These are phyloP conservation scores for Cercospora citrullina DNA, from an alignment of 2,329 filamentous ascomycete genomes.

Conservation along the genomic window DNA sequence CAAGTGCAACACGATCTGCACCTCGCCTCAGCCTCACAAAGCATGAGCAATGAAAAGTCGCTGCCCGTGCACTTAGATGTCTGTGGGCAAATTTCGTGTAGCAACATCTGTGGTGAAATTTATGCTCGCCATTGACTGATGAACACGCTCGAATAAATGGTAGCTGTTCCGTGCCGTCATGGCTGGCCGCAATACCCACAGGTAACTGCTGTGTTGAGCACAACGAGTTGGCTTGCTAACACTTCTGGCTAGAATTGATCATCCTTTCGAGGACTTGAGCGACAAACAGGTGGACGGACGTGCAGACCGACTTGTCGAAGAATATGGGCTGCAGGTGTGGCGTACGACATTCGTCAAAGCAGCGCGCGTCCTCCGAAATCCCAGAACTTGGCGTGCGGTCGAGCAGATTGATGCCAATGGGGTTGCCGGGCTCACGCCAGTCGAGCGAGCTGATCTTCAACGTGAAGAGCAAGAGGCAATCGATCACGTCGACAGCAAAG, in stretches of 20 bases:
- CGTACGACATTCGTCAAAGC: slow-evolving; percentile 17
- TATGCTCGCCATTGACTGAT: background rate
- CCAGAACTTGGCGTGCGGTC: slow-evolving; percentile 31
- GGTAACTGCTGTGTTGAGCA: background rate
- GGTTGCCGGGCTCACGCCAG: slow-evolving; percentile 23
- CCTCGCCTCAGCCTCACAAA: slow-evolving; percentile 1
- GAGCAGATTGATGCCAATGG: slow-evolving; percentile 30
- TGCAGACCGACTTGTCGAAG: background rate
- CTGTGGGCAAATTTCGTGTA: background rate
- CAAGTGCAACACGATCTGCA: background rate
- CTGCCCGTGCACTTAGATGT: background rate
- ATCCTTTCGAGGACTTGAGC: slow-evolving; percentile 4
- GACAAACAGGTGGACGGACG: background rate
- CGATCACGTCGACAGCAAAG: slow-evolving; percentile 2
- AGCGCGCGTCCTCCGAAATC: slow-evolving; percentile 32
- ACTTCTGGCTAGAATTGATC: slow-evolving; percentile 1
- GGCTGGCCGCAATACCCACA: background rate
- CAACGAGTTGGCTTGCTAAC: background rate
- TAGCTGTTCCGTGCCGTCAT: background rate
- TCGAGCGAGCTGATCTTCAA: slow-evolving; percentile 2
- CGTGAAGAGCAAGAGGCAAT: slow-evolving; percentile 3
- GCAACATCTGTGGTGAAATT: background rate
- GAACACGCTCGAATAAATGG: background rate
- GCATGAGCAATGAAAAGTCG: background rate
- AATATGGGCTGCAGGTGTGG: background rate